Evolutionary conservation across 2,329 filamentous ascomycete species (phyloP).

Genomic region (Didymella lethalis): DNA sequence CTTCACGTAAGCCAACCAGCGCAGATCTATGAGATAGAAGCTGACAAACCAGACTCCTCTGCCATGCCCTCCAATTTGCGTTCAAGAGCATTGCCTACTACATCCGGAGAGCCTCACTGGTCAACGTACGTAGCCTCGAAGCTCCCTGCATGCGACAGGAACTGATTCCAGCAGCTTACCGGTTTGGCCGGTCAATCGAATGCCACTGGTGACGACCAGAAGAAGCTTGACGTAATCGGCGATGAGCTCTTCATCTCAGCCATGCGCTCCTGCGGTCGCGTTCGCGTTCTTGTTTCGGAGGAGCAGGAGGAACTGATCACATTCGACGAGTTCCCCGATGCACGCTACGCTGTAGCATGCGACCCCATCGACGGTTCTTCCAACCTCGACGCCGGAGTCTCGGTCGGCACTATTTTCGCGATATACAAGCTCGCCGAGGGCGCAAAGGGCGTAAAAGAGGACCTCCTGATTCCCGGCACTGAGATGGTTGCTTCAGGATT

Average conservation of each 20-base stretch:
- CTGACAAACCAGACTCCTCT: conserved; percentile 74
- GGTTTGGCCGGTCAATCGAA: conserved; percentile 95
- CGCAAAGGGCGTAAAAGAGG: conserved; percentile 77
- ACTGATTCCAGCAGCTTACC: conserved; percentile 66
- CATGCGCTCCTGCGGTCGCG: conserved; percentile 92
- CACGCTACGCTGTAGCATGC: conserved; percentile 93
- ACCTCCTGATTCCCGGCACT: conserved; percentile 87
- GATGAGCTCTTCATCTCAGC: conserved; percentile 97
- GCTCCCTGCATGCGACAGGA: neutral
- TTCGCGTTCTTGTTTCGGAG: conserved; percentile 92
- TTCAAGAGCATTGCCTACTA: conserved; percentile 99
- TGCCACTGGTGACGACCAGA: conserved; percentile 95
- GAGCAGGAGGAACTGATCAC: conserved; percentile 93
- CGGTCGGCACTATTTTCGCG: conserved; percentile 95
- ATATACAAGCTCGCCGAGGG: conserved; percentile 88
- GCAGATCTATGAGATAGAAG: neutral
- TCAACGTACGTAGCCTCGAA: conserved; percentile 67
- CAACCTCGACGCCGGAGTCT: conserved; percentile 97
- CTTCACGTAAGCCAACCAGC: conserved; percentile 75
- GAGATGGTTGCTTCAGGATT: conserved; percentile 96
- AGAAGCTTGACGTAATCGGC: conserved; percentile 99
- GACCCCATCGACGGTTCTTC: conserved; percentile 98
- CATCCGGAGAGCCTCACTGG: conserved; percentile 92
- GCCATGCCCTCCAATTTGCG: conserved; percentile 97
- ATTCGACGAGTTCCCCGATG: conserved; percentile 76